phyloP scores from a whole-genome alignment of 2,329 filamentous ascomycete species.

The Verticillium zaregamsianum region DNA sequence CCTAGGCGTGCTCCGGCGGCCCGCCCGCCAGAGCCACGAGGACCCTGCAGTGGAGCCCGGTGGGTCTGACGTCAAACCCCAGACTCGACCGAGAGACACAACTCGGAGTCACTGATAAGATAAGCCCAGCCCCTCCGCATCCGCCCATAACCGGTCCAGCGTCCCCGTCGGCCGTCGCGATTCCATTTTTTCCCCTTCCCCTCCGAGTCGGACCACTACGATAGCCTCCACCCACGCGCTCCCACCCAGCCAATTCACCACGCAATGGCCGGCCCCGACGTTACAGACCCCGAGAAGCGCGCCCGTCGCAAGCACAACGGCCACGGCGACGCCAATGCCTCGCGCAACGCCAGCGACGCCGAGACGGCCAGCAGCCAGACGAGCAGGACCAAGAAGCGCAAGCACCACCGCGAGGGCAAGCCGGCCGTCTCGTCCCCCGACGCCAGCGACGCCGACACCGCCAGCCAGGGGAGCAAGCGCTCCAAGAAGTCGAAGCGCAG shows the following conservation, averaged over 20 bases:
- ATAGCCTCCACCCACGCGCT: conserved; percentile 16
- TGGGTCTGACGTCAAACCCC: not conserved
- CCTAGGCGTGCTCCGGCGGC: not conserved
- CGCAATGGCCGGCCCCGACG: conserved; percentile 24
- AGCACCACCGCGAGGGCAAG: conserved; percentile 21
- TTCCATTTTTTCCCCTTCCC: conserved; percentile 5
- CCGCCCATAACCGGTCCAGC: conserved; percentile 5
- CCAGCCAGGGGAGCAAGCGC: conserved; percentile 12
- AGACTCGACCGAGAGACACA: not conserved
- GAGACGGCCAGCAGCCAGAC: conserved; percentile 13
- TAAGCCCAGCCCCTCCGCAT: conserved; percentile 7
- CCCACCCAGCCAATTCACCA: not conserved
- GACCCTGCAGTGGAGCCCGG: not conserved
- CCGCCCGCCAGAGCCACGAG: not conserved
- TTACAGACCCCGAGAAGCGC: conserved; percentile 23
- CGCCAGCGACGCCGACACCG: conserved; percentile 10
- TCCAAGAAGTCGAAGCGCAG: conserved; percentile 14
- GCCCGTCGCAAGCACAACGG: conserved; percentile 25
- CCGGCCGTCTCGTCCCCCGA: conserved; percentile 4
- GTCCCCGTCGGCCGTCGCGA: not conserved
- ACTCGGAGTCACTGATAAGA: conserved; percentile 2
- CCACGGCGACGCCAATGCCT: not conserved
- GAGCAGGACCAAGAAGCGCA: conserved; percentile 15
- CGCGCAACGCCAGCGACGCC: conserved; percentile 6
- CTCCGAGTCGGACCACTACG: conserved; percentile 23